Conservation (phyloP, 805 yeast genomes). For the Danielia oregonensis region DNA sequence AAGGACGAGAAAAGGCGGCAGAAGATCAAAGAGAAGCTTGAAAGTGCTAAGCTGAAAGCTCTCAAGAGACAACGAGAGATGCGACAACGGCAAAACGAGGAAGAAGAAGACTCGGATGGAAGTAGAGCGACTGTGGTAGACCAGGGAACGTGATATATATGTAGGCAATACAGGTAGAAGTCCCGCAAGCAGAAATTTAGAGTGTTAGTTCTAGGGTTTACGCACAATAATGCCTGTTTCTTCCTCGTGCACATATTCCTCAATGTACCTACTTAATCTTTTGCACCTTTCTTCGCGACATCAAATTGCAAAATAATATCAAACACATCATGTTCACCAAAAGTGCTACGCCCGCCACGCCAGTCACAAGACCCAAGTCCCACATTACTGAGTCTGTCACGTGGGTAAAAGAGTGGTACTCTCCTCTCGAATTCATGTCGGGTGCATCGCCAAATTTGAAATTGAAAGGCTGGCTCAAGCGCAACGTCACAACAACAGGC, state of each 20-base stretch:
- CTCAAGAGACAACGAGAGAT: conserved; percentile 11
- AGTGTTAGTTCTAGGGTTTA: no score
- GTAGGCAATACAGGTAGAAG: conserved; percentile 1
- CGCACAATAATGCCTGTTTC: no score
- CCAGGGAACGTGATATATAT: conserved; percentile 1
- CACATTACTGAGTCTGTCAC: conserved; percentile 19
- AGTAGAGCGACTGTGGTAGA: conserved; percentile 10
- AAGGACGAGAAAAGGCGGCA: conserved; percentile 30
- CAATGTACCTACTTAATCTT: no score
- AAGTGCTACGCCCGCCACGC: conserved; percentile 19
- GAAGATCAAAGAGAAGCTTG: conserved; percentile 32
- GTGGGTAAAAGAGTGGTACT: conserved; percentile 41
- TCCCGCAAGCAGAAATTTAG: no score
- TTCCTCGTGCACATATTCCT: no score
- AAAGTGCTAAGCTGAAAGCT: conserved; percentile 35
- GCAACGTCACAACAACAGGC: conserved; percentile 16
- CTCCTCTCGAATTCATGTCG: conserved; percentile 17
- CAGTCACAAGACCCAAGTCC: conserved; percentile 16
- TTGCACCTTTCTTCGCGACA: no score
- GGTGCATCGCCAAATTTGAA: conserved; percentile 13
- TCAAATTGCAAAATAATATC: no score
- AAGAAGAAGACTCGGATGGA: conserved; percentile 6
- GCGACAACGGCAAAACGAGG: background rate
- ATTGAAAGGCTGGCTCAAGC: conserved; percentile 39
- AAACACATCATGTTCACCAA: conserved; percentile 11